Percentiles rank a stretch among this genome's conserved stretches.
These are phyloP conservation scores for Leptodontidium sp. DNA, from an alignment of 2,329 filamentous ascomycete species.

Conservation along the genomic window DNA sequence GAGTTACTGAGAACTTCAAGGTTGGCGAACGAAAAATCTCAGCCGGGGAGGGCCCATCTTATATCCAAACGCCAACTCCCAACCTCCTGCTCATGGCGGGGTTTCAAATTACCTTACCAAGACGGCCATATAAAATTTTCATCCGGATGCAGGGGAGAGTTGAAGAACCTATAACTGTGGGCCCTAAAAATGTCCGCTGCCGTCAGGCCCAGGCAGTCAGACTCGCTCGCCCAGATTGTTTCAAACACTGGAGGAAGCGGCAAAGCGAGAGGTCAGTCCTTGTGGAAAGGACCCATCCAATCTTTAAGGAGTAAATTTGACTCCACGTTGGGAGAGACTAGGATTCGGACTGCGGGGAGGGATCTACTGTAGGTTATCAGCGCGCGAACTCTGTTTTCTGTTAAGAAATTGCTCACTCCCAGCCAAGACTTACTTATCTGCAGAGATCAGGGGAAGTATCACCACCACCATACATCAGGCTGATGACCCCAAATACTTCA, in stretches of 20 bases:
- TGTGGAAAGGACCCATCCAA: conserved; percentile 13
- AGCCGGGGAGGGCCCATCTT: conserved; percentile 5
- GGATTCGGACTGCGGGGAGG: conserved; percentile 4
- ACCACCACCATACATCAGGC: conserved; percentile 11
- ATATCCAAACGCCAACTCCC: conserved; percentile 10
- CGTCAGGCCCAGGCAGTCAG: conserved; percentile 7
- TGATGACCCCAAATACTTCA: conserved; percentile 7
- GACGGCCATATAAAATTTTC: conserved; percentile 1
- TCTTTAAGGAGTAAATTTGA: background rate
- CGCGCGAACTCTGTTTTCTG: conserved; percentile 2
- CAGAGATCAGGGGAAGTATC: conserved; percentile 13
- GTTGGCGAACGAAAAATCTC: background rate
- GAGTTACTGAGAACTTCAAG: conserved; percentile 17
- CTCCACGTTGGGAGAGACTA: background rate
- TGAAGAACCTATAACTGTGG: conserved; percentile 16
- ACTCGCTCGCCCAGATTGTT: conserved; percentile 16
- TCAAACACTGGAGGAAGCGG: conserved; percentile 19
- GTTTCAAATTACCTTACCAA: conserved; percentile 10
- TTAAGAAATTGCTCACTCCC: background rate
- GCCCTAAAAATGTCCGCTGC: conserved; percentile 2
- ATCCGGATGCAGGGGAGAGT: conserved; percentile 10
- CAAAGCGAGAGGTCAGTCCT: conserved; percentile 19
- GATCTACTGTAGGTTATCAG: background rate
- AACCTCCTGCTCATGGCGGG: conserved; percentile 3
- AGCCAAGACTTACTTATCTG: background rate